Evolutionary conservation across 2,329 filamentous ascomycete genomes (phyloP), one percentile per base, ranked within the genome.

Genomic region (Neofusicoccum umdonicola): DNA sequence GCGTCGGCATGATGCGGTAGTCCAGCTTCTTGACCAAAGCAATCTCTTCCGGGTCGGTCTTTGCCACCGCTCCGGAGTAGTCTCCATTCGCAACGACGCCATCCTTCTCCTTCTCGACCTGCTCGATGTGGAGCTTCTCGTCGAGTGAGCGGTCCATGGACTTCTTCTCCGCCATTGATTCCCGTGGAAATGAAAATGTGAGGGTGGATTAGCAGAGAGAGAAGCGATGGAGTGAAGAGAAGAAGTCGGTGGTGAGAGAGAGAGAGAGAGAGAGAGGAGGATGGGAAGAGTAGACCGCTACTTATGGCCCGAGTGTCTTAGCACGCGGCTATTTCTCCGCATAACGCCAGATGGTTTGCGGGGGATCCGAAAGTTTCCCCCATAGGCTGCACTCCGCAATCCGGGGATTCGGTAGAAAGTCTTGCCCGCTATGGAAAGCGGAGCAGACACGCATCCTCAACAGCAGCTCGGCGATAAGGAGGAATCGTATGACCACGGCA

Each of bases 1-100:
- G 67, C 58, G 76, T 78, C 2, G 80, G 80, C 69, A 74, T 71
- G 34, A 74, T 71, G 68, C 70, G 70, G 35, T 68, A 62, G 48
- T 75, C 72, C 3, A 75, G 66, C 65, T 74, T 74, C 68, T 70
- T 70, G 47, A 76, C 72, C 15, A 76, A 67, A 1, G 71, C 72
- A 35, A 76, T 76, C 57, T 74, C 74, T 50, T 67, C 67, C 8
- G 73, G 74, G 35, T 75, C 73, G 17, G 71, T 76, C 68, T 76
- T 75, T 60, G 69, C 73, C 45, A 73, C 68, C 19, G 73, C 72
- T 65, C 74, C 72, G 15, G 71, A 74, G 61, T 75, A 73, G 66
- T 75, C 74, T 45, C 71, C 67, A 68, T 74, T 76, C n/a, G n/a
- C 51, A 12, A 56, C 2, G 35, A 56, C 17, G 13, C 11, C 56